Evolutionary conservation across 345 rosid species (phyloP), one percentile per base, ranked within the genome.

Genomic region (Raphanus sativus): DNA sequence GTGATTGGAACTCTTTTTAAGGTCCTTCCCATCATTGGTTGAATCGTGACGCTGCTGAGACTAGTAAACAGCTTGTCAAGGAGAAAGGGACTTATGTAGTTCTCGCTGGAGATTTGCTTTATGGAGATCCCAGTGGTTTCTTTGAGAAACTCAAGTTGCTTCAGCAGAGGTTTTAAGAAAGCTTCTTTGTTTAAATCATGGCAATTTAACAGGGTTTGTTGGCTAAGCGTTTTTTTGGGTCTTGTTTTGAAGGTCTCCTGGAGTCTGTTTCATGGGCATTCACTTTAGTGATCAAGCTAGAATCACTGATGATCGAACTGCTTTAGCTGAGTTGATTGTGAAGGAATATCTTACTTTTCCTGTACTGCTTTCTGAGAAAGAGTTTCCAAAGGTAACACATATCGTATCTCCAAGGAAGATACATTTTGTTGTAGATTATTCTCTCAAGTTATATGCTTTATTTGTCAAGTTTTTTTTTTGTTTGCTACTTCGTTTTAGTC

Each of bases 1-100:
- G 21, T 21, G 21, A 21, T 21, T 21, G 21, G 21, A 21, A 48
- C 33, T 52, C 12, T 71, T 26, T 28, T 28, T 28, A 81, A 94
- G 98, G 97, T 13, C 87, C 82, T 1, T 60, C 85, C 48, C 90
- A 92, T 89, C 83, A 75, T 79, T 94, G 98, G 98, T 78, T 94
- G 70, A 94, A 94, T 83, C 77, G 65, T 62, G 83, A 34, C 69
- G 82, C 75, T 55, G 85, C 75, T 55, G 85, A 74, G 28, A 81
- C 21, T 21, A 21, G 78, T 65, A 80, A 70, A 36, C 77, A 67
- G 60, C 73, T 75, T 82, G 83, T 86, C 33, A 81, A 84, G 70
- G 87, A 79, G 29, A 86, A 78, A 79, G 87, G 86, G 58, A 50
- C 83, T 15, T 69, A 86, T 70, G 75, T 92, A 36, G 81, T 89